These are phyloP conservation scores for Kwoniella heveanensis DNA, from an alignment of 768 basidiomycete species.

Conservation along the genomic window DNA sequence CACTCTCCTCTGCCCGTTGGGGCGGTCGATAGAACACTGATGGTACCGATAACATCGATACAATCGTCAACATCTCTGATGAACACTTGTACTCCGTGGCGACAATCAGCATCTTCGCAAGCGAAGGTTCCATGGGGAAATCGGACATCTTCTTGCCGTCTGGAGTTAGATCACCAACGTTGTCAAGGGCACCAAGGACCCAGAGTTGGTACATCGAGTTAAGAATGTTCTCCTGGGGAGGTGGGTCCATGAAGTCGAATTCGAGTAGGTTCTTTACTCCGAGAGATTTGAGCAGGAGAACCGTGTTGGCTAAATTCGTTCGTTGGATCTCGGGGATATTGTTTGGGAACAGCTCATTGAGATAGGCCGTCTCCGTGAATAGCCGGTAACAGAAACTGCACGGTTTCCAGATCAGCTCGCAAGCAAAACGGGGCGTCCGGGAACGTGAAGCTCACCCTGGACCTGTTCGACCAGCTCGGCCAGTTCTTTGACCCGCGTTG, in stretches of 20 bases:
- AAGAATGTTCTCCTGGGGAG: conserved; percentile 97
- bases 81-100: conserved; percentile 93
- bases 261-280: conserved; percentile 96
- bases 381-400: conserved; percentile 88
- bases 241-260: conserved; percentile 99
- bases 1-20: conserved; percentile 95
- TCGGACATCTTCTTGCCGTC: conserved; percentile 96
- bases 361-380: conserved; percentile 94
- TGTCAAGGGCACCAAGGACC: conserved; percentile 97
- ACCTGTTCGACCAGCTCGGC: conserved; percentile 94
- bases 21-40: conserved; percentile 97
- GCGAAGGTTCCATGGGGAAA: conserved; percentile 98
- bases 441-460: conserved; percentile 69
- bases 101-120: conserved; percentile 98
- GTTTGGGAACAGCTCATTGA: conserved; percentile 92
- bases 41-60: conserved; percentile 97
- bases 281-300: conserved; percentile 87
- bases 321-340: conserved; percentile 98
- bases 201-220: conserved; percentile 99
- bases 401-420: conserved; percentile 14
- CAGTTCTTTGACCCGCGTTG: conserved; percentile 93
- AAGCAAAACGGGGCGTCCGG: too few relatives aligned
- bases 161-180: conserved; percentile 91
- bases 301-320: conserved; percentile 96
- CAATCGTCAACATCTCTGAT: conserved; percentile 94